Conservation (phyloP, 768 basidiomycete genomes). For the Cubamyces lactineus region DNA sequence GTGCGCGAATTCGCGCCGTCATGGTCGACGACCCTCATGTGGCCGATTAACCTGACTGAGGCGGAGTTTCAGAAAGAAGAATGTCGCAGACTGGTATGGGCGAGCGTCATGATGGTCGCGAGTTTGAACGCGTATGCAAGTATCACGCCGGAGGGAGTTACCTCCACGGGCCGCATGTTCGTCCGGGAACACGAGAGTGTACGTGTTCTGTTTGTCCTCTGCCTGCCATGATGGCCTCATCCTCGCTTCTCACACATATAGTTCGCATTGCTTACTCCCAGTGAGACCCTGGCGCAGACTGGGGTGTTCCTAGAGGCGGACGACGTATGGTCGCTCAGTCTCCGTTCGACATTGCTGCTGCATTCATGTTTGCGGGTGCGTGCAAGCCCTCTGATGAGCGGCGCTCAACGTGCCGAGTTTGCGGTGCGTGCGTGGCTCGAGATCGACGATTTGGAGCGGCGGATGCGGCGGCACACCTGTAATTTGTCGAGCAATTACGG, state of each 20-base stretch:
- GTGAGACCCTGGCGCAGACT: slow-evolving; percentile 13
- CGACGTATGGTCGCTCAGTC: slow-evolving; percentile 18
- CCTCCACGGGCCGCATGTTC: slow-evolving; percentile 3
- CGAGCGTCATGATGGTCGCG: slow-evolving; percentile 46
- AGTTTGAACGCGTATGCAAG: slow-evolving; percentile 40
- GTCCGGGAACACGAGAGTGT: slow-evolving; percentile 20
- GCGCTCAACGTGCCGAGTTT: slow-evolving; percentile 20
- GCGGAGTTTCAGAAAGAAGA: slow-evolving; percentile 21
- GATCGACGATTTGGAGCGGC: slow-evolving; percentile 21
- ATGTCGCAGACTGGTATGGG: slow-evolving; percentile 18
- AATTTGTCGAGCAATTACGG: slow-evolving; percentile 13
- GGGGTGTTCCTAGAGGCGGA: slow-evolving; percentile 27
- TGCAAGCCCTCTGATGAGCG: slow-evolving; percentile 7
- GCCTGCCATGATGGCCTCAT: neutral
- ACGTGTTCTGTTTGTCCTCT: neutral
- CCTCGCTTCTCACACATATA: neutral
- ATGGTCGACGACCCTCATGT: slow-evolving; percentile 18
- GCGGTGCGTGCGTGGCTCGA: slow-evolving; percentile 22
- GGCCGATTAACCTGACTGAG: slow-evolving; percentile 17
- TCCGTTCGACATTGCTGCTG: slow-evolving; percentile 21
- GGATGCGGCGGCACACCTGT: slow-evolving; percentile 17
- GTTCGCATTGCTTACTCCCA: slow-evolving; percentile 16
- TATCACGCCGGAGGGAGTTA: slow-evolving; percentile 31
- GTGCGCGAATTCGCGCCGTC: slow-evolving; percentile 17
- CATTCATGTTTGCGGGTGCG: slow-evolving; percentile 15